Conservation (phyloP, 2,329 filamentous ascomycete species). For the Coniochaeta hoffmannii region DNA sequence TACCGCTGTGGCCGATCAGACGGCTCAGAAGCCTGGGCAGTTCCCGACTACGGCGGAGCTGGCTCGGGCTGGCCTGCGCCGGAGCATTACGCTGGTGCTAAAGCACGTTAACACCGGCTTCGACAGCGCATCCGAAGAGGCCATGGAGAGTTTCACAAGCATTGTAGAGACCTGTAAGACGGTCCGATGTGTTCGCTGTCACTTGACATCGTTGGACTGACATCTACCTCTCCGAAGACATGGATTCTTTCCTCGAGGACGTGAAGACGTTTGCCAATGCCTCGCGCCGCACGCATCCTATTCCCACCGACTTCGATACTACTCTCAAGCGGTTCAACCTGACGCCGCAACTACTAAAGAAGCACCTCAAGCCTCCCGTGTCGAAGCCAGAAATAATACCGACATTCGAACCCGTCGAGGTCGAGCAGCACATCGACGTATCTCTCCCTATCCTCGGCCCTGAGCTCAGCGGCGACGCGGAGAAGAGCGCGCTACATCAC, state of each 20-base stretch:
- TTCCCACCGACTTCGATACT: conserved; percentile 51
- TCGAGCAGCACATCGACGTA: conserved; percentile 21
- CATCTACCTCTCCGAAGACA: conserved; percentile 27
- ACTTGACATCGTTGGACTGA: background rate
- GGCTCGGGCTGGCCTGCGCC: conserved; percentile 33
- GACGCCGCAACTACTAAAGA: conserved; percentile 41
- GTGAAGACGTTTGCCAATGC: conserved; percentile 38
- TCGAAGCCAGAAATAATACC: conserved; percentile 29
- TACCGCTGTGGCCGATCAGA: conserved; percentile 3
- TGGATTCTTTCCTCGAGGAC: conserved; percentile 40
- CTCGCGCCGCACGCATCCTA: conserved; percentile 44
- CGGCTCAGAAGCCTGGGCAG: conserved; percentile 1
- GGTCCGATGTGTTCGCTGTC: conserved; percentile 2
- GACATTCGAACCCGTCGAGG: conserved; percentile 26
- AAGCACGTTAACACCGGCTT: conserved; percentile 56
- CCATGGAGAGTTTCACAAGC: conserved; percentile 50
- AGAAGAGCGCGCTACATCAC: conserved; percentile 47
- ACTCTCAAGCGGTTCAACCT: conserved; percentile 45
- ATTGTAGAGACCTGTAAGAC: conserved; percentile 51
- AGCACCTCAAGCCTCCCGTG: conserved; percentile 49
- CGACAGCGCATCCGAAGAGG: conserved; percentile 43
- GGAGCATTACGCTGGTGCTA: conserved; percentile 48
- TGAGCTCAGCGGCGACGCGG: conserved; percentile 50
- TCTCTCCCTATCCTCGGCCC: conserved; percentile 40
- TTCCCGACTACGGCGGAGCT: conserved; percentile 12